phyloP scores from a whole-genome alignment of 257 asterid species.

The Solanum bulbocastanum region DNA sequence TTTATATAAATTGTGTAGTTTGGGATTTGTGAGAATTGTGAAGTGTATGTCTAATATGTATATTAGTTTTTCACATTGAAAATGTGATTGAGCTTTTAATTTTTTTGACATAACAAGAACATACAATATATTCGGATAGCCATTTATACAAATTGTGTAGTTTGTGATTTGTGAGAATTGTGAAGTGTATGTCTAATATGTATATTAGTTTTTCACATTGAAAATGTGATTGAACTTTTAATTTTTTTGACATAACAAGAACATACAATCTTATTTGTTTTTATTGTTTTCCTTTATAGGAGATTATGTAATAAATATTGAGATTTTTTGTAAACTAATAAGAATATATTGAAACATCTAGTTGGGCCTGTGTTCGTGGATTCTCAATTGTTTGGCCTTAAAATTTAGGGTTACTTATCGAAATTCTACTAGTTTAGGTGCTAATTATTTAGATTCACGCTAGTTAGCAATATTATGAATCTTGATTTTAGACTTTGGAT shows the following conservation, averaged over 20 bases:
- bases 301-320: not conserved
- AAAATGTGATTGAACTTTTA: too few species aligned
- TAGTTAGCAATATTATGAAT: too few species aligned
- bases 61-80: too few species aligned
- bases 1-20: not conserved
- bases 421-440: too few species aligned
- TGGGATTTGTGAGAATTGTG: not conserved
- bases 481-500: too few species aligned
- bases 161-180: not conserved
- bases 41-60: not conserved
- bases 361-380: not conserved
- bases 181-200: not conserved
- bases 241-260: not conserved
- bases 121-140: too few species aligned
- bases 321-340: not conserved
- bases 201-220: too few species aligned
- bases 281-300: not conserved
- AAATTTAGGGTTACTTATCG: not conserved
- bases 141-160: too few species aligned
- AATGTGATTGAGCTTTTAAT: too few species aligned
- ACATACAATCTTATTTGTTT: not conserved
- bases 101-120: not conserved
- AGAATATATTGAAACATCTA: not conserved
- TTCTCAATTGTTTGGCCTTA: not conserved
- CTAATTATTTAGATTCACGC: too few species aligned